These are phyloP conservation scores for Adansonia grandidieri DNA, from an alignment of 441 rosid genomes.

Conservation along the genomic window DNA sequence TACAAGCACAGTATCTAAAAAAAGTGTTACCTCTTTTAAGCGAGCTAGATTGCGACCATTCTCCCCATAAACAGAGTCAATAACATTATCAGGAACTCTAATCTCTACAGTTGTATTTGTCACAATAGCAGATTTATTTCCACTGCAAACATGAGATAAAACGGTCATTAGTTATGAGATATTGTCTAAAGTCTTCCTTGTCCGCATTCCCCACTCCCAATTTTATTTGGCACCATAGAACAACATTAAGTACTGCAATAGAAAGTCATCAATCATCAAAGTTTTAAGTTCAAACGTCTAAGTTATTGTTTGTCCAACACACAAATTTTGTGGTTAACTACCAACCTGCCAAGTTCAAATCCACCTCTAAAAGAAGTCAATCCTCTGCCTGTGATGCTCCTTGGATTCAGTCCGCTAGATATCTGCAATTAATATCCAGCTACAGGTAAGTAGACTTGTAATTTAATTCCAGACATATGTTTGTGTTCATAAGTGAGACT, in stretches of 20 bases:
- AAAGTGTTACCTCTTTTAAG: conserved; percentile 72
- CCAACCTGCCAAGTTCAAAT: conserved; percentile 76
- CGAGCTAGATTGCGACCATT: conserved; percentile 73
- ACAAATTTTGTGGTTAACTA: not conserved
- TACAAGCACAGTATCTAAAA: not conserved
- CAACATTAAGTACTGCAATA: not conserved
- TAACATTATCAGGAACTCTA: conserved; percentile 66
- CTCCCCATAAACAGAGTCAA: conserved; percentile 82
- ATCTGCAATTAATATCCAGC: conserved; percentile 48
- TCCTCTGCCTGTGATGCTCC: conserved; percentile 55
- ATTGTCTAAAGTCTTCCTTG: not conserved
- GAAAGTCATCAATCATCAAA: not conserved
- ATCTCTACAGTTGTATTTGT: conserved; percentile 89
- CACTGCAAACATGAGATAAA: conserved; percentile 52
- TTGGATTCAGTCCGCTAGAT: conserved; percentile 44
- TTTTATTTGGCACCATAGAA: not conserved
- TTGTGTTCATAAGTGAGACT: conserved; percentile 10
- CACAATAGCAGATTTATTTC: conserved; percentile 73
- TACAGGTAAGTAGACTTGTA: conserved; percentile 25
- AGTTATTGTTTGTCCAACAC: not conserved
- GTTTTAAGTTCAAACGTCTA: not conserved
- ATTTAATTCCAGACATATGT: conserved; percentile 10
- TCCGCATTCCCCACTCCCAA: not conserved
- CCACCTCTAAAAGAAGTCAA: conserved; percentile 57
- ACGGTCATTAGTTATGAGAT: conserved; percentile 22